phyloP scores from a whole-genome alignment of 1,284 basidiomycete genomes.

The Bjerkandera adusta region DNA sequence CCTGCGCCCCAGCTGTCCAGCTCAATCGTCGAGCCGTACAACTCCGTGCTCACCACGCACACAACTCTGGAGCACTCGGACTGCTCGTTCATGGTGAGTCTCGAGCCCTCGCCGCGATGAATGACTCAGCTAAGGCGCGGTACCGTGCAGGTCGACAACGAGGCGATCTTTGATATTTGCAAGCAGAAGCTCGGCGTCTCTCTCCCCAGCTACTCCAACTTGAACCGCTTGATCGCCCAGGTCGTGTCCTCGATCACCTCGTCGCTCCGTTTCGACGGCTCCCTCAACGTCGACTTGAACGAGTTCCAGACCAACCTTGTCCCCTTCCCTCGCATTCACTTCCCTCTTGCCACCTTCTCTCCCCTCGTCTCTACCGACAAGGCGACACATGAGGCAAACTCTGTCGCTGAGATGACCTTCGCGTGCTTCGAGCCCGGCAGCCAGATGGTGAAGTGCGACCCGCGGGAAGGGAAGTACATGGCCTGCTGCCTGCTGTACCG shows the following conservation, averaged over 20 bases:
- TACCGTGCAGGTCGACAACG: conserved; percentile 79
- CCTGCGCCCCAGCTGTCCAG: conserved; percentile 93
- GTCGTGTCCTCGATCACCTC: conserved; percentile 90
- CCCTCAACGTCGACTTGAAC: conserved; percentile 80
- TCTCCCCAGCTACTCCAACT: conserved; percentile 90
- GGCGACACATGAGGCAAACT: conserved; percentile 90
- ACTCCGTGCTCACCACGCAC: conserved; percentile 98
- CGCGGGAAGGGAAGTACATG: conserved; percentile 84
- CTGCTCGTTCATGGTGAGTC: conserved; percentile 91
- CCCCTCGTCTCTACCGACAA: conserved; percentile 84
- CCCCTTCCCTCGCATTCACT: conserved; percentile 83
- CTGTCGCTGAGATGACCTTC: conserved; percentile 91
- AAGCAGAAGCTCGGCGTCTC: conserved; percentile 89
- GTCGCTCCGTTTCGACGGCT: conserved; percentile 79
- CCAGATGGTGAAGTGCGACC: conserved; percentile 89
- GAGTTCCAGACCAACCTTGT: conserved; percentile 85
- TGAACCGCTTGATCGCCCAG: conserved; percentile 96
- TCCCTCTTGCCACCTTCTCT: conserved; percentile 89
- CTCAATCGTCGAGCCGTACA: conserved; percentile 99
- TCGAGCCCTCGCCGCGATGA: background rate
- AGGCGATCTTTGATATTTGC: conserved; percentile 99
- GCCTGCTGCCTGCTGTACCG: conserved; percentile 78
- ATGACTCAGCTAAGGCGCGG: conserved; percentile 5
- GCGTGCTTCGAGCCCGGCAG: conserved; percentile 92
- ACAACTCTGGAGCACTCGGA: conserved; percentile 99